A percentile compares a stretch with the other conserved stretches of the same genome.
These are phyloP conservation scores for Paecilomyces niveus DNA, from an alignment of 2,329 filamentous ascomycete genomes.

Conservation along the genomic window DNA sequence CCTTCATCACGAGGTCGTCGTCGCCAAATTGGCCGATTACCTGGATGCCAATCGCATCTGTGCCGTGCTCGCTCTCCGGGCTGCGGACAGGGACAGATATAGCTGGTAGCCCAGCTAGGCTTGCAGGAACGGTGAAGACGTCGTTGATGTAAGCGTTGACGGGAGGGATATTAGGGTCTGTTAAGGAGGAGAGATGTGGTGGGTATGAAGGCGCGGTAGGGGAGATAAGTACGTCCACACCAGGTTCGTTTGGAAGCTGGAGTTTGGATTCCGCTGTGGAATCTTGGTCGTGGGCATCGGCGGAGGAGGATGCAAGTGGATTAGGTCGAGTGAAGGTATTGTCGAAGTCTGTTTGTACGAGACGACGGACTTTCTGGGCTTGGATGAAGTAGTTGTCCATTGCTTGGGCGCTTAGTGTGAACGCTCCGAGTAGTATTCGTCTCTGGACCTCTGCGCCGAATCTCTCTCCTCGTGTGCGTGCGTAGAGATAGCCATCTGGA, in stretches of 20 bases:
- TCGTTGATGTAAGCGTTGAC: constrained; percentile 88
- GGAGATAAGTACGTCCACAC: constrained; percentile 77
- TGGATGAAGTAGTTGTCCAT: constrained; percentile 97
- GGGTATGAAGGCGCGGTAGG: constrained; percentile 77
- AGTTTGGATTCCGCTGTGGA: neutral
- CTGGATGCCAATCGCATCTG: constrained; percentile 34
- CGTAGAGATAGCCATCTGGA: constrained; percentile 56
- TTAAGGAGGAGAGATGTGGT: constrained; percentile 56
- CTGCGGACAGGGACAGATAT: constrained; percentile 68
- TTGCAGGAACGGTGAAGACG: constrained; percentile 91
- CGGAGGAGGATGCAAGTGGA: constrained; percentile 44
- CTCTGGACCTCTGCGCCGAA: constrained; percentile 82
- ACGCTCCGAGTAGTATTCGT: constrained; percentile 82
- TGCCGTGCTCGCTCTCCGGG: neutral
- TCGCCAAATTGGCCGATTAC: constrained; percentile 43
- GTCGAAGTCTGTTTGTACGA: constrained; percentile 85
- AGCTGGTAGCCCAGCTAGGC: constrained; percentile 81
- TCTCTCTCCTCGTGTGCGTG: constrained; percentile 62
- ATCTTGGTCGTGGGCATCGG: neutral
- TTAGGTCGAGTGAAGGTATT: constrained; percentile 64
- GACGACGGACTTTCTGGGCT: constrained; percentile 76
- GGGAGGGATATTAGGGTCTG: constrained; percentile 25
- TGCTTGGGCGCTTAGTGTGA: constrained; percentile 79
- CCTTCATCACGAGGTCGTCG: constrained; percentile 34
- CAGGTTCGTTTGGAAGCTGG: neutral